Evolutionary conservation across 1,284 basidiomycete species (phyloP), one percentile per base, ranked within the genome.

Genomic region (Apiotrichum siamense): DNA sequence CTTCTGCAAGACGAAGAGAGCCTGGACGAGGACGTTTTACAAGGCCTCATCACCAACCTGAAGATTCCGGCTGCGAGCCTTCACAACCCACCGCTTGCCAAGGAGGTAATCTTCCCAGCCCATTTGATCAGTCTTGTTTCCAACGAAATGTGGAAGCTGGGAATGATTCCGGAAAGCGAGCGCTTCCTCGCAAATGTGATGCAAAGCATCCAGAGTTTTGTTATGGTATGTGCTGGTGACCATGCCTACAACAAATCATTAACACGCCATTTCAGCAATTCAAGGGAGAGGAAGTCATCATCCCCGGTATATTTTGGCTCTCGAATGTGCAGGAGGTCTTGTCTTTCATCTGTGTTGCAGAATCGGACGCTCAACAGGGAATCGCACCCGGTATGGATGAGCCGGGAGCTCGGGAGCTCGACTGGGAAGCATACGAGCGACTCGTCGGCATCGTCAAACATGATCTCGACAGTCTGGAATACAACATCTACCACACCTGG

Each of bases 101-200:
- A 97, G 76, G 96, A 99, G 74, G 93, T 98, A 49, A 80, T 99
- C 37, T 99, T 98, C 86, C 96, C 96, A 5, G 94, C 96, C n/a
- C 97, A 98, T 73, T 82, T 99, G 54, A 98, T 98, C 75, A 91
- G 88, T 65, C 78, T 98, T 44, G 87, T 97, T 54, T 96, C 92
- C 20, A 99, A 98, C 74, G 96, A 98, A 76, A 98, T 98, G 94
- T 99, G 96, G 96, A 97, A 97, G 77, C 91, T 97, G 66, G 92
- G 93, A 25, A 83, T 99, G 65, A 97, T 98, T 62, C 81, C 85
- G 24, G 94, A 98, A 74, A 96, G 91, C 74, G 96, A 98, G 73
- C 81, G 93, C 33, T 98, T 98, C 82, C 79, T 99, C 54, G 96
- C 96, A 35, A 97, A 97, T 67, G 89, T 98, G 51, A 98, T 98